Percentiles rank a stretch among this genome's conserved stretches.
Conservation (phyloP, 148 eudicot species). For the Silene conica region DNA sequence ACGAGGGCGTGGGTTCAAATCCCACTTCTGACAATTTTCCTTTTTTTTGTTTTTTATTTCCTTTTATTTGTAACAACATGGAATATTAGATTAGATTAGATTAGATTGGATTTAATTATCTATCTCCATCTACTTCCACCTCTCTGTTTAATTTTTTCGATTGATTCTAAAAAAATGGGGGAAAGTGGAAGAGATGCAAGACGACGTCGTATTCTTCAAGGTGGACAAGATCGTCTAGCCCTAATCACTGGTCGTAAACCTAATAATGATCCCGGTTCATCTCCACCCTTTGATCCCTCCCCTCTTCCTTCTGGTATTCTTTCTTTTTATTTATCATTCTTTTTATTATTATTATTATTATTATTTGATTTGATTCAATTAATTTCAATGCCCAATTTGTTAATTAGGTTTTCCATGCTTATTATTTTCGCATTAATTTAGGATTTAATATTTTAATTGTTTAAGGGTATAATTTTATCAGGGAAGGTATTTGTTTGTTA, state of each 20-base stretch:
- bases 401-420: no score
- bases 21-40: no score
- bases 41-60: no score
- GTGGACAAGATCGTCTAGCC: slow-evolving; percentile 60
- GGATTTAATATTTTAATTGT: no score
- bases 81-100: background rate
- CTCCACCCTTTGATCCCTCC: slow-evolving; percentile 12
- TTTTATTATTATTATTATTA: no score
- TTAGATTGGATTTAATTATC: background rate
- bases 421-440: no score
- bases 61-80: no score
- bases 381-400: background rate
- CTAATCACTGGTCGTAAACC: slow-evolving; percentile 56
- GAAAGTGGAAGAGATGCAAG: slow-evolving; percentile 37
- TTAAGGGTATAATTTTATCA: no score
- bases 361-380: background rate
- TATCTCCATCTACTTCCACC: background rate
- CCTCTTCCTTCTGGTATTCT: slow-evolving; percentile 23
- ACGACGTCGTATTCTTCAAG: slow-evolving; percentile 60
- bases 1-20: no score
- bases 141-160: background rate
- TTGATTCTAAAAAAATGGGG: slow-evolving; percentile 9
- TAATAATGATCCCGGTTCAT: slow-evolving; percentile 19
- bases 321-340: background rate
- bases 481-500: no score